A percentile compares a stretch with the other conserved stretches of the same genome.
Evolutionary conservation across 176 grass and related monocot genomes (phyloP).

Genomic region (Triticum turgidum): DNA sequence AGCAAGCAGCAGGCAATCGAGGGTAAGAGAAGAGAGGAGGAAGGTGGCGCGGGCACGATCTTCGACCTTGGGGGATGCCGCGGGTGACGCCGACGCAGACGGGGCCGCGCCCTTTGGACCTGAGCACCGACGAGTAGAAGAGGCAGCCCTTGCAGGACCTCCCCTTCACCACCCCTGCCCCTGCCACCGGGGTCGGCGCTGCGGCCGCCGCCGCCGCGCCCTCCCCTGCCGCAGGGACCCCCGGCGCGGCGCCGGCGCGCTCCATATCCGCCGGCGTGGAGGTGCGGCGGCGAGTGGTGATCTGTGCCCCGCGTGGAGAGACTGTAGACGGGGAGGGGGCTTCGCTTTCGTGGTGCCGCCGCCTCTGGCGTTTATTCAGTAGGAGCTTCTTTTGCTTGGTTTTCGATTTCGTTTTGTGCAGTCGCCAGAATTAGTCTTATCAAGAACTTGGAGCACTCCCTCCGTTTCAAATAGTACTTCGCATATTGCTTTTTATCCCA

Average conservation of each 20-base stretch:
- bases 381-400: not conserved
- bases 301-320: not conserved
- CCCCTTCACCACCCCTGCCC: constrained; percentile 37
- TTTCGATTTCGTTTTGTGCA: constrained; percentile 3
- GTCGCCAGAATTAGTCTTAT: not conserved
- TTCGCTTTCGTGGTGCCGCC: not conserved
- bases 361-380: not conserved
- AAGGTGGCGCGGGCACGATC: not conserved
- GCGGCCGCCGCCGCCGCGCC: not conserved
- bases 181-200: not conserved
- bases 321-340: not conserved
- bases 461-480: not conserved
- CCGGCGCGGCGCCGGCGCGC: constrained; percentile 23
- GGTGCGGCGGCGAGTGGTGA: not conserved
- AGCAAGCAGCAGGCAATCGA: not conserved
- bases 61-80: constrained; percentile 51
- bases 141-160: constrained; percentile 90
- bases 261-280: constrained; percentile 23
- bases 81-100: constrained; percentile 78
- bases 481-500: not conserved
- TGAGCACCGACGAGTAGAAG: constrained; percentile 78
- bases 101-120: constrained; percentile 52
- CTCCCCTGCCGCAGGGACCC: constrained; percentile 1
- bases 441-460: not conserved
- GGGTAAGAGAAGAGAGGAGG: not conserved